Evolutionary conservation across 1,284 basidiomycete species (phyloP), one percentile per base, ranked within the genome.

Genomic region (Rhodotorula sp.): DNA sequence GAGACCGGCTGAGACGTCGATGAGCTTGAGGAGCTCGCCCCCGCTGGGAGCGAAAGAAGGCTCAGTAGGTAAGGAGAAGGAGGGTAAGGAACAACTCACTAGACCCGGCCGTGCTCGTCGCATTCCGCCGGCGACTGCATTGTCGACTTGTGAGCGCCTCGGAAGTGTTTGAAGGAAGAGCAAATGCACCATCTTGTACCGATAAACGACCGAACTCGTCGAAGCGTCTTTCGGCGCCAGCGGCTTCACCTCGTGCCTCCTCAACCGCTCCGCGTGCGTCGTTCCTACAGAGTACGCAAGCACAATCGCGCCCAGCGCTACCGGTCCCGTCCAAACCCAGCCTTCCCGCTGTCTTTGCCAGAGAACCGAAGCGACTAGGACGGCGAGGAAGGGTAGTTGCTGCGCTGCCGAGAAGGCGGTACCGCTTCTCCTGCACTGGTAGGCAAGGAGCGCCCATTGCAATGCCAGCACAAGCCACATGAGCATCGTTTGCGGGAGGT

Each of bases 1-100:
- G 10, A 81, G 78, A 2, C 81, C 81, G 7, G 81, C 81, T 4
- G 79, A 77, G n/a, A 81, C 77, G 57, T 81, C 81, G 70, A 62
- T 34, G 7, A 81, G 70, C 64, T 80, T 81, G 66, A 81, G 77
- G 13, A 81, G 74, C 22, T 80, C 80, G 32, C 81, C 81, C 8
- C 79, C 80, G 27, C 54, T 55, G 24, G 5, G 22, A 15, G 8
- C 32, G 32, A 55, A 4, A 30, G 19, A n/a, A 8, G 34, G 27
- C 17, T 52, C 27, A 52, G 51, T n/a, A 29, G 15, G 13, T 15
- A 11, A 29, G 27, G 2, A 29, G 51, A n/a, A 29, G 27, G 15
- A 52, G 51, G 27, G 29, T 22, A 34, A 20, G 27, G 5, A 20
- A 8, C 8, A 20, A 55, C 54, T 19, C 8, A 55, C 54, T 77